phyloP scores from a whole-genome alignment of 768 basidiomycete species.

The Leccinellum albellum region DNA sequence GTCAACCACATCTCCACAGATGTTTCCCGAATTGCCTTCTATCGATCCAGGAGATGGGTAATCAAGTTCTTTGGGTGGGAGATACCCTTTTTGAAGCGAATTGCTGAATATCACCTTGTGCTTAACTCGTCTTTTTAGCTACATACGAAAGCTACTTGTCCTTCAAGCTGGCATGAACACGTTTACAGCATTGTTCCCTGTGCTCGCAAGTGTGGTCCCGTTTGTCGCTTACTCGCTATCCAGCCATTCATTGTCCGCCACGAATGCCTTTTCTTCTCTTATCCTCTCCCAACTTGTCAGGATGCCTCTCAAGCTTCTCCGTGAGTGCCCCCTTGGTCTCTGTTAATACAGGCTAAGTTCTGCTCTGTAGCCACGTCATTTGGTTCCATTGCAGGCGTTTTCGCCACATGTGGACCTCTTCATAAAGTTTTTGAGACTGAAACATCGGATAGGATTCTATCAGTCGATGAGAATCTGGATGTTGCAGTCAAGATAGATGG shows the following conservation, averaged over 20 bases:
- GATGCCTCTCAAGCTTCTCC: slow-evolving; percentile 73
- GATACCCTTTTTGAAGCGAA: slow-evolving; percentile 68
- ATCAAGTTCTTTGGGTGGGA: slow-evolving; percentile 95
- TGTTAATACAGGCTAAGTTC: slow-evolving; percentile 4
- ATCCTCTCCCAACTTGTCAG: slow-evolving; percentile 71
- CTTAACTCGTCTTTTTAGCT: slow-evolving; percentile 32
- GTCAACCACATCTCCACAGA: slow-evolving; percentile 55
- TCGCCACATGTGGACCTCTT: slow-evolving; percentile 74
- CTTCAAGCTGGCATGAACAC: slow-evolving; percentile 66
- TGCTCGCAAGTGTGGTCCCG: slow-evolving; percentile 71
- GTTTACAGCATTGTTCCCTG: slow-evolving; percentile 67
- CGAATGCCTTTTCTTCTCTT: slow-evolving; percentile 54
- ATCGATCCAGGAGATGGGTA: slow-evolving; percentile 31
- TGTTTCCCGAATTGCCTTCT: slow-evolving; percentile 88
- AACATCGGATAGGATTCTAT: slow-evolving; percentile 54
- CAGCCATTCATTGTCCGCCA: slow-evolving; percentile 65
- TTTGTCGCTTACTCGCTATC: slow-evolving; percentile 74
- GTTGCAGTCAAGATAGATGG: slow-evolving; percentile 62
- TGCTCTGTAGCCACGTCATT: slow-evolving; percentile 56
- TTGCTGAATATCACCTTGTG: slow-evolving; percentile 57
- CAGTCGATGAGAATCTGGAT: slow-evolving; percentile 51
- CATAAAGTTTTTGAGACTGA: slow-evolving; percentile 84
- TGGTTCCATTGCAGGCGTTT: slow-evolving; percentile 79
- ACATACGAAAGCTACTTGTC: slow-evolving; percentile 63
- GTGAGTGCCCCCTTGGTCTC: slow-evolving; percentile 24